phyloP scores from a whole-genome alignment of 495 filamentous ascomycete species.

The Podospora sp. region DNA sequence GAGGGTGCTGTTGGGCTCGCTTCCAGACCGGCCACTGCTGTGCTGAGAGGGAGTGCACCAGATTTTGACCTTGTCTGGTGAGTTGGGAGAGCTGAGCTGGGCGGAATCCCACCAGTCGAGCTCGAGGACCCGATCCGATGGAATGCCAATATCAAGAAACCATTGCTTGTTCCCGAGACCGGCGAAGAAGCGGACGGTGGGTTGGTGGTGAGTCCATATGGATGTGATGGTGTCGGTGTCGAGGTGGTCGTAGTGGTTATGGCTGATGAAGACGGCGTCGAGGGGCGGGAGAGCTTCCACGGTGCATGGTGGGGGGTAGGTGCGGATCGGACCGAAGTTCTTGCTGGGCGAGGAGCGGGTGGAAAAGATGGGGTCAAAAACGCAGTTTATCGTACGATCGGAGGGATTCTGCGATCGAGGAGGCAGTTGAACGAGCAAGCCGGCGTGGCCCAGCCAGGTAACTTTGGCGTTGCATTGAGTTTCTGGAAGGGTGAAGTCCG shows the following conservation, averaged over 20 bases:
- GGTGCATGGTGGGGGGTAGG: conserved; percentile 53
- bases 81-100: conserved; percentile 26
- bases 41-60: conserved; percentile 51
- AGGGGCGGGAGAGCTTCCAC: conserved; percentile 51
- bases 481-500: conserved; percentile 30
- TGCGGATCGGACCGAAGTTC: conserved; percentile 52
- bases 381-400: conserved; percentile 32
- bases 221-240: conserved; percentile 45
- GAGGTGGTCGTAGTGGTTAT: conserved; percentile 60
- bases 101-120: conserved; percentile 58
- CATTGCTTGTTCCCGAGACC: conserved; percentile 42
- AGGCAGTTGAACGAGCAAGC: conserved; percentile 47
- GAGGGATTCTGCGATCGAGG: conserved; percentile 14
- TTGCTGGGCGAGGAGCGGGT: conserved; percentile 50
- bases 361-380: conserved; percentile 60
- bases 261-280: conserved; percentile 53
- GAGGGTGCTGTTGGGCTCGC: conserved; percentile 41
- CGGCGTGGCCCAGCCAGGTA: conserved; percentile 60
- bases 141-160: conserved; percentile 45
- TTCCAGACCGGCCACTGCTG: conserved; percentile 40
- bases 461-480: conserved; percentile 32
- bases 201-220: conserved; percentile 37
- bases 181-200: conserved; percentile 47
- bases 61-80: conserved; percentile 31
- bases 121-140: conserved; percentile 45